Evolutionary conservation across 2,329 filamentous ascomycete genomes (phyloP).

Genomic region (Macrophomina pseudophaseolina): DNA sequence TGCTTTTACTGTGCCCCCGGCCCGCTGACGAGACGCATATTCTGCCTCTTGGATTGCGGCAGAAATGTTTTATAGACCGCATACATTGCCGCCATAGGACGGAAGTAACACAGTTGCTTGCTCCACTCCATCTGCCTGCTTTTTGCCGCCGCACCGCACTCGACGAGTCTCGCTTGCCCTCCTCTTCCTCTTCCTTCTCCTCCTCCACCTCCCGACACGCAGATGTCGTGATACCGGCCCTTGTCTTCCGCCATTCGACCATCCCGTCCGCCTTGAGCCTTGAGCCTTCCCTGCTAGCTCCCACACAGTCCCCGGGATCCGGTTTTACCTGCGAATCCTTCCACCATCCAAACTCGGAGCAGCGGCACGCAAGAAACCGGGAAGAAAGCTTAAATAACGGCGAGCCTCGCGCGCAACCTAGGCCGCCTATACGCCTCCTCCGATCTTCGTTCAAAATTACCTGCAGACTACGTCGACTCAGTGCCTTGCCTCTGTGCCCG

Average conservation of each 20-base stretch:
- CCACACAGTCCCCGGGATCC: not conserved
- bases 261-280: no score
- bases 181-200: not conserved
- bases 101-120: not conserved
- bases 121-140: not conserved
- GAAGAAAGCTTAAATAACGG: not conserved
- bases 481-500: no score
- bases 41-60: not conserved
- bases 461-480: no score
- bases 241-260: constrained; percentile 7
- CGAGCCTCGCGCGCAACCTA: not conserved
- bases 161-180: not conserved
- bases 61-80: not conserved
- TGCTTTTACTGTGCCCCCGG: not conserved
- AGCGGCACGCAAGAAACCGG: no score
- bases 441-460: no score
- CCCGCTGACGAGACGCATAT: no score
- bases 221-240: constrained; percentile 22
- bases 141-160: not conserved
- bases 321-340: not conserved
- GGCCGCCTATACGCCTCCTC: no score
- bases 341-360: not conserved
- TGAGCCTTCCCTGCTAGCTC: not conserved
- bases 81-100: not conserved
- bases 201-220: not conserved